A percentile compares a stretch with the other conserved stretches of the same genome.
Evolutionary conservation across 176 grass and related monocot genomes (phyloP).

Genomic region (Dactylis glomerata): DNA sequence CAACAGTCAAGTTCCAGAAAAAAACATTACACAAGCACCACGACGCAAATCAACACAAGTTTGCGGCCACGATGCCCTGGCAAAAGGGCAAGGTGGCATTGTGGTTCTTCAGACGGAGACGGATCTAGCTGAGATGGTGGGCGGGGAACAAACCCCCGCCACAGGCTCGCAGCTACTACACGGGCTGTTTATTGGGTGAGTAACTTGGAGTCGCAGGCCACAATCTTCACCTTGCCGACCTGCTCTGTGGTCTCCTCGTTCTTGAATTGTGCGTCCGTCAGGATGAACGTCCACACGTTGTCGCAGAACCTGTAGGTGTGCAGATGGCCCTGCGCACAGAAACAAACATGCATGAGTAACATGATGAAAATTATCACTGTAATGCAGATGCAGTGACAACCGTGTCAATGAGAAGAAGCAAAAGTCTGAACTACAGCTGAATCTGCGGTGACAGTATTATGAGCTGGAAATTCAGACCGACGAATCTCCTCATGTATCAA

Average conservation of each 20-base stretch:
- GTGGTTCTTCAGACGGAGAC: background rate
- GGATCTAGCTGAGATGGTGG: background rate
- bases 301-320: constrained; percentile 99
- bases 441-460: background rate
- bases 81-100: background rate
- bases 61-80: background rate
- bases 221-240: constrained; percentile 85
- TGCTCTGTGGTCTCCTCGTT: constrained; percentile 52
- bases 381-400: background rate
- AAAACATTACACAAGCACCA: constrained; percentile 10
- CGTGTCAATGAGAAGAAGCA: background rate
- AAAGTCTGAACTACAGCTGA: background rate
- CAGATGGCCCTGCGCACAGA: constrained; percentile 62
- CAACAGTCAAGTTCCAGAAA: background rate
- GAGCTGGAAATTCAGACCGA: background rate
- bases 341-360: background rate
- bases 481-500: background rate
- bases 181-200: constrained; percentile 47
- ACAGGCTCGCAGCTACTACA: background rate
- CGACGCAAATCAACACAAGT: background rate
- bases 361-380: background rate
- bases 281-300: constrained; percentile 96
- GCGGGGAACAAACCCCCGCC: background rate
- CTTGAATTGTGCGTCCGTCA: constrained; percentile 72
- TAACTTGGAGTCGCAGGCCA: constrained; percentile 91